These are phyloP conservation scores for Apiotrichum gamsii DNA, from an alignment of 1,284 basidiomycete species.

Conservation along the genomic window DNA sequence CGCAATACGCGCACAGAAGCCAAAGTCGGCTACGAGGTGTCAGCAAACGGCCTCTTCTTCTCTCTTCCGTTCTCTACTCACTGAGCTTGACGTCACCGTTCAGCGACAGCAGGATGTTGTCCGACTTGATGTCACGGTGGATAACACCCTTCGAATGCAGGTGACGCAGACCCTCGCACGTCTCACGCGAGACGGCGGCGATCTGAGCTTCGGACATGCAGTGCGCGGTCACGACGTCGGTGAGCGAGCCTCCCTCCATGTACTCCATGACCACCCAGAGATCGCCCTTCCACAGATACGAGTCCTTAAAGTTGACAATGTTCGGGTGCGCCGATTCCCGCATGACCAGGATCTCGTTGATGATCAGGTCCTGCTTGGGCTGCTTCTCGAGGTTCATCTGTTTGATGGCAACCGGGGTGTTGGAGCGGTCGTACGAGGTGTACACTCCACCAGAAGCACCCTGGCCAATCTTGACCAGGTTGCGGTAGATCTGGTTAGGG, in stretches of 20 bases:
- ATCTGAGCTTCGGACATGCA: slow-evolving; percentile 92
- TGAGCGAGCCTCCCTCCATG: slow-evolving; percentile 88
- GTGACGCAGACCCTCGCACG: slow-evolving; percentile 83
- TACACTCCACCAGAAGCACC: slow-evolving; percentile 97
- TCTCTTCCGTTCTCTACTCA: slow-evolving; percentile 50
- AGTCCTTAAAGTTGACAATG: slow-evolving; percentile 99
- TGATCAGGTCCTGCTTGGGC: slow-evolving; percentile 98
- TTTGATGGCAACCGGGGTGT: slow-evolving; percentile 94
- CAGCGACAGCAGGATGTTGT: slow-evolving; percentile 88
- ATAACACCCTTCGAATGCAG: slow-evolving; percentile 92
- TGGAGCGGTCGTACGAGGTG: slow-evolving; percentile 93
- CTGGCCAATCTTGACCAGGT: slow-evolving; percentile 93
- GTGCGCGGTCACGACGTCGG: slow-evolving; percentile 94
- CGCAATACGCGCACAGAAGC: slow-evolving; percentile 96
- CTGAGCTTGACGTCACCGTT: slow-evolving; percentile 95
- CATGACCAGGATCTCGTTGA: slow-evolving; percentile 99
- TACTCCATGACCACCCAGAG: slow-evolving; percentile 99
- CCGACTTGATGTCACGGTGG: slow-evolving; percentile 96
- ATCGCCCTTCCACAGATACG: slow-evolving; percentile 94
- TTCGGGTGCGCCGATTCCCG: slow-evolving; percentile 91
- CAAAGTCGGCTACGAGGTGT: slow-evolving; percentile 78
- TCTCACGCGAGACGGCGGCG: slow-evolving; percentile 85
- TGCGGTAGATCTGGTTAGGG: slow-evolving; percentile 87
- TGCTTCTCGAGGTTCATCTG: slow-evolving; percentile 99
- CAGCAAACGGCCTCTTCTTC: neutral